These are phyloP conservation scores for Pestalotiopsis sp. DNA, from an alignment of 2,329 filamentous ascomycete genomes.

Conservation along the genomic window DNA sequence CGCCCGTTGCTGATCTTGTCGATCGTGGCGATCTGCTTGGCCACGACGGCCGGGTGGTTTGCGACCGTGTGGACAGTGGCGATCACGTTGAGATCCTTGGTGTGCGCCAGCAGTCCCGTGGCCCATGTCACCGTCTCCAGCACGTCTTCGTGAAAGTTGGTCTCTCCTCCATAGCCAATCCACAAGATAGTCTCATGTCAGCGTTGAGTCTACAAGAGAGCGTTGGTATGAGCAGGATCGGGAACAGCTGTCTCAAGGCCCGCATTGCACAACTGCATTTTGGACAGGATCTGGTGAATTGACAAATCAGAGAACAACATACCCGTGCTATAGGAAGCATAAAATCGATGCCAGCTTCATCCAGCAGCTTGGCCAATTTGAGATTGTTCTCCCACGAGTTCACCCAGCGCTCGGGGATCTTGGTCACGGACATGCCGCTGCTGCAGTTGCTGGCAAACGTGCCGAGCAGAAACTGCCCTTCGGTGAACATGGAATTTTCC, in stretches of 20 bases:
- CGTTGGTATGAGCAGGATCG: not conserved
- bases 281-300: not conserved
- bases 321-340: constrained; percentile 8
- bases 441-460: constrained; percentile 10
- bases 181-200: not conserved
- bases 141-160: constrained; percentile 9
- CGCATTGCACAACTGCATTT: not conserved
- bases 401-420: constrained; percentile 6
- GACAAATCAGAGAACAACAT: not conserved
- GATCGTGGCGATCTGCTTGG: constrained; percentile 56
- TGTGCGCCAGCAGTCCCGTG: not conserved
- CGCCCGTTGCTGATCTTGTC: constrained; percentile 54
- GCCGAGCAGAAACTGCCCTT: constrained; percentile 10
- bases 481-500: constrained; percentile 8
- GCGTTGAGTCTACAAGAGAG: not conserved
- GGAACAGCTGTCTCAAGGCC: not conserved
- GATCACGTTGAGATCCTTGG: constrained; percentile 48
- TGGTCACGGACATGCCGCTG: constrained; percentile 12
- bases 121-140: constrained; percentile 7
- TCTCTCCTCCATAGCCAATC: constrained; percentile 10
- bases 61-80: constrained; percentile 52
- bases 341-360: constrained; percentile 4
- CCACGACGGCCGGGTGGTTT: constrained; percentile 53
- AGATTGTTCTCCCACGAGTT: constrained; percentile 11
- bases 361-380: constrained; percentile 3